Base-by-base conservation (phyloP, 2,329 filamentous ascomycete species). In the Colletotrichum sp. region DNA sequence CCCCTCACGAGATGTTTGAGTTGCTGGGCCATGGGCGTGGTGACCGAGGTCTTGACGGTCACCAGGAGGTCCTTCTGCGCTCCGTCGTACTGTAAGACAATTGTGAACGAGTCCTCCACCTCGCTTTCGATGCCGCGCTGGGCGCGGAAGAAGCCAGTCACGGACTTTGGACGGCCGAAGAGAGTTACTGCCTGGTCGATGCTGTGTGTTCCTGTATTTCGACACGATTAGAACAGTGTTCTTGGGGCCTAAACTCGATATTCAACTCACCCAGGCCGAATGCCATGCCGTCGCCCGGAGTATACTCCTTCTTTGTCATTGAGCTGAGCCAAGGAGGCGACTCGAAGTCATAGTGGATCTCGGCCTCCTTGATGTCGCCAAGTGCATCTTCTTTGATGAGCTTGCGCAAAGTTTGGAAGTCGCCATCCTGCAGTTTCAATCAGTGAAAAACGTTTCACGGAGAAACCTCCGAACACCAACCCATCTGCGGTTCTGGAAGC, bases 271-370 rank as follows among this genome's bases (percentile, higher is more conserved):
- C 87, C 0, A 88, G 81, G 1, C 84, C 87, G 76, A 86, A 88
- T 0, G 85, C 79, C 82, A 88, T 85, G 1, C 87, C 87, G 1
- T 83, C 79, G 0, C 87, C 87, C 0, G 85, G 84, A 0, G 77
- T 79, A 60, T 85, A 85, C 34, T 84, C 80, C 39, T 82, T 83
- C 7, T 68, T 71, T 0, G 78, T 84, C 80, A 83, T 84, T 1
- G 59, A 69, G 1, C 80, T 73, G 0, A 88, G 78, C 86, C 86
- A 89, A 2, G 80, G 59, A 0, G 87, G 84, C 1, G 83, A 83
- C 44, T 86, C 86, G 52, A 88, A 90, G 79, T 94, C 93, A 75
- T 93, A 94, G 81, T 93, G 92, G 5, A 92, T 89, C 79, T 94
- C 90, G 67, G 92, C 93, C 78, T 94, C 93, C 49, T 89, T 89